Conservation (phyloP, 176 grass and related monocot species). For the Phragmites australis region DNA sequence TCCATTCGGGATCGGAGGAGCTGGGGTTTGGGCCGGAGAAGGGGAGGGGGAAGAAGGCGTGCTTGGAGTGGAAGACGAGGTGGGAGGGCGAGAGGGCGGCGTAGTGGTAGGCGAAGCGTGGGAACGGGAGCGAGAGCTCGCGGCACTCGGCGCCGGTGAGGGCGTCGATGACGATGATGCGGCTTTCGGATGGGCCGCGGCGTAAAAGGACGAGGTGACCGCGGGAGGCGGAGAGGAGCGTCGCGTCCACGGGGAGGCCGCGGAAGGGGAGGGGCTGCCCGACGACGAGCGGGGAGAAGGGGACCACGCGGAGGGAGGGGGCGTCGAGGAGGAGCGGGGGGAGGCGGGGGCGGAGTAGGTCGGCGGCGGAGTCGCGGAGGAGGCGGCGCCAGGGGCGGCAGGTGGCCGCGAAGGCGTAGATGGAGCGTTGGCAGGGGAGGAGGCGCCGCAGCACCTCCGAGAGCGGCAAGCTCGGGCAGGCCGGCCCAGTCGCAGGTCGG, state of each 20-base stretch:
- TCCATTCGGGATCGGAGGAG: conserved; percentile 9
- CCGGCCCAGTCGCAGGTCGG: conserved; percentile 33
- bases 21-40: neutral
- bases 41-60: conserved; percentile 48
- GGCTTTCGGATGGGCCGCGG: neutral
- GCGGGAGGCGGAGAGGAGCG: conserved; percentile 27
- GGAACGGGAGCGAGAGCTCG: conserved; percentile 30
- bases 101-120: conserved; percentile 38
- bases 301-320: neutral
- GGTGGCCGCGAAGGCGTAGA: no score
- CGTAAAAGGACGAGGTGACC: conserved; percentile 31
- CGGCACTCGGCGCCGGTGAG: conserved; percentile 16
- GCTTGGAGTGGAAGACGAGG: conserved; percentile 47
- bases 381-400: no score
- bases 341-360: conserved; percentile 35
- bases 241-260: neutral
- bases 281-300: conserved; percentile 30
- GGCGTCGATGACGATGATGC: conserved; percentile 21
- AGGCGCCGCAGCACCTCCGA: conserved; percentile 42
- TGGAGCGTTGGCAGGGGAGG: conserved; percentile 48
- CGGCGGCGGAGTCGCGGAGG: conserved; percentile 37
- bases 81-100: conserved; percentile 36
- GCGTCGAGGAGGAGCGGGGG: conserved; percentile 25
- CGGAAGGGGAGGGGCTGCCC: neutral
- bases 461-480: conserved; percentile 43